These are phyloP conservation scores for Magnusiomyces suaveolens DNA, from an alignment of 1,139 yeast genomes.

Conservation along the genomic window DNA sequence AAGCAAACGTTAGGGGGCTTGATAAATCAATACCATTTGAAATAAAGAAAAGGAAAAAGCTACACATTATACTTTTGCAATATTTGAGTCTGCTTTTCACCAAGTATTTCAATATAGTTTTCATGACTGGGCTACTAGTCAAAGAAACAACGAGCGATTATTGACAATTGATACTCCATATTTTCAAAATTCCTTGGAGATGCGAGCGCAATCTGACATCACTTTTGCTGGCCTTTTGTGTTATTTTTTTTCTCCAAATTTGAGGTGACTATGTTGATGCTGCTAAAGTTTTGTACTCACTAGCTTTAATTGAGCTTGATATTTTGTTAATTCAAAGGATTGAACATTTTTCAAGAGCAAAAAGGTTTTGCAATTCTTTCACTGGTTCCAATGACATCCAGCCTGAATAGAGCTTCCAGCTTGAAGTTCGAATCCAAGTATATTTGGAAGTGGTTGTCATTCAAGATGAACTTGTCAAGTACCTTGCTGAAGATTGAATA, in stretches of 20 bases:
- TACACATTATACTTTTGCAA: conserved; percentile 63
- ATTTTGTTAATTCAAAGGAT: conserved; percentile 64
- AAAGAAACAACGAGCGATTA: conserved; percentile 67
- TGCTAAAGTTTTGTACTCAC: conserved; percentile 65
- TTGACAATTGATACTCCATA: conserved; percentile 74
- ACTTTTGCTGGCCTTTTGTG: conserved; percentile 75
- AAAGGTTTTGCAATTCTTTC: conserved; percentile 82
- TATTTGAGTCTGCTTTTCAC: conserved; percentile 67
- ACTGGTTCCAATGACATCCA: conserved; percentile 73
- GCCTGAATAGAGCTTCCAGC: conserved; percentile 48
- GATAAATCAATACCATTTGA: background rate
- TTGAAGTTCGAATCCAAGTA: conserved; percentile 65
- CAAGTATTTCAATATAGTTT: conserved; percentile 80
- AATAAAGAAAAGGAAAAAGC: conserved; percentile 38
- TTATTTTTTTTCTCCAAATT: conserved; percentile 81
- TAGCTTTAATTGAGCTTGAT: conserved; percentile 62
- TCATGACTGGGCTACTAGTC: conserved; percentile 83
- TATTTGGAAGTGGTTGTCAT: conserved; percentile 78
- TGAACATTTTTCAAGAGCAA: conserved; percentile 83
- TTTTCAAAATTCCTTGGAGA: conserved; percentile 66
- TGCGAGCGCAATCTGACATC: conserved; percentile 56
- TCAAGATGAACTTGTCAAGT: conserved; percentile 68
- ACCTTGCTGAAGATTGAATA: conserved; percentile 51
- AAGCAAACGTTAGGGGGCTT: background rate
- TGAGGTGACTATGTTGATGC: conserved; percentile 72